Percentiles rank a stretch among this genome's conserved stretches.
These are phyloP conservation scores for Podospora conica DNA, from an alignment of 495 filamentous ascomycete species.

Conservation along the genomic window DNA sequence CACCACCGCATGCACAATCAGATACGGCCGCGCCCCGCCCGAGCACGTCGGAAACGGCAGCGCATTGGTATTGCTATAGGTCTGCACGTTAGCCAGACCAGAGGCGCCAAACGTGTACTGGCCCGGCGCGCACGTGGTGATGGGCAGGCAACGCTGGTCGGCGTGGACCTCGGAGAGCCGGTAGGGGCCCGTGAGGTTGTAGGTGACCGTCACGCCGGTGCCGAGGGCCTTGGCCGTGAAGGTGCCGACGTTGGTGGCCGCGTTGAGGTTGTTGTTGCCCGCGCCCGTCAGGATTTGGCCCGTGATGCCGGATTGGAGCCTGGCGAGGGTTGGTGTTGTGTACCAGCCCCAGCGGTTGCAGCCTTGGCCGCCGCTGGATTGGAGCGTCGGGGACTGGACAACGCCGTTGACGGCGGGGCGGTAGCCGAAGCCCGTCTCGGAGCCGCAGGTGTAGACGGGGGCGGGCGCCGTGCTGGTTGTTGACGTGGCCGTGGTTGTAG, in stretches of 20 bases:
- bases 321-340: conserved; percentile 14
- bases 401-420: no score
- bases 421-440: conserved; percentile 22
- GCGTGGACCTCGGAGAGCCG: conserved; percentile 18
- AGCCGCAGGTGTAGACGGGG: conserved; percentile 4
- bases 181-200: conserved; percentile 15
- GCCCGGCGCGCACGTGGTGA: conserved; percentile 21
- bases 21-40: no score
- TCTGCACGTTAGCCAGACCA: neutral
- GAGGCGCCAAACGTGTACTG: conserved; percentile 16
- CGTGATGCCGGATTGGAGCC: conserved; percentile 18
- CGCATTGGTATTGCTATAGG: conserved; percentile 1
- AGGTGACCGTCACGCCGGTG: conserved; percentile 16
- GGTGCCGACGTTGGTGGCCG: conserved; percentile 20
- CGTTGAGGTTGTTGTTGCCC: conserved; percentile 25
- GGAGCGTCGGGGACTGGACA: conserved; percentile 11
- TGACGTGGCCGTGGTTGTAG: no score
- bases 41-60: conserved; percentile 14
- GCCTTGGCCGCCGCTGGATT: conserved; percentile 15
- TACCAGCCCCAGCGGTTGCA: conserved; percentile 28
- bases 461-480: no score
- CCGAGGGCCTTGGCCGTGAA: conserved; percentile 15
- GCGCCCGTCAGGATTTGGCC: conserved; percentile 25
- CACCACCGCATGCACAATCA: no score
- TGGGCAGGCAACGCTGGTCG: conserved; percentile 14